These are phyloP conservation scores for Leccinum pachyderme DNA, from an alignment of 1,284 basidiomycete species.

Conservation along the genomic window DNA sequence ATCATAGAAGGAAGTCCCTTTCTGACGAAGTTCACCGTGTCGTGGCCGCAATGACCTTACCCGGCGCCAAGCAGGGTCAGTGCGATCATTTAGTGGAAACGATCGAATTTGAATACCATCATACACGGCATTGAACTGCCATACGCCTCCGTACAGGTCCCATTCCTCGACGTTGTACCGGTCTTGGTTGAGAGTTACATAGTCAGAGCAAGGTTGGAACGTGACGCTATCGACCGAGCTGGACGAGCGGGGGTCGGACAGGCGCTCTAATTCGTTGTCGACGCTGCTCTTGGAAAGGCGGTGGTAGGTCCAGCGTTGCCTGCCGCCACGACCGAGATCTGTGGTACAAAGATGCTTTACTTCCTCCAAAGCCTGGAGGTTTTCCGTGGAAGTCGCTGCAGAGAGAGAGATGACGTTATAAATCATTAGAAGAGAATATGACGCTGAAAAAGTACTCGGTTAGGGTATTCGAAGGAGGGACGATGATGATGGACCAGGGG, in stretches of 20 bases:
- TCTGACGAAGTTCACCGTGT: slow-evolving; percentile 54
- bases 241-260: slow-evolving; percentile 37
- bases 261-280: slow-evolving; percentile 44
- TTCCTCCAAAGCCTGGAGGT: slow-evolving; percentile 49
- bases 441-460: slow-evolving; percentile 4
- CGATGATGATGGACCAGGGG: slow-evolving; percentile 14
- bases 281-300: slow-evolving; percentile 47
- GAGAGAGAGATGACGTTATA: slow-evolving; percentile 40
- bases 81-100: not conserved
- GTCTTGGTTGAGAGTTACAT: slow-evolving; percentile 52
- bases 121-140: slow-evolving; percentile 60
- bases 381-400: slow-evolving; percentile 47
- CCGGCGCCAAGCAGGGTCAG: slow-evolving; percentile 11
- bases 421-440: slow-evolving; percentile 28
- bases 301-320: slow-evolving; percentile 55
- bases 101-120: slow-evolving; percentile 44
- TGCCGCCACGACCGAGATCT: slow-evolving; percentile 55
- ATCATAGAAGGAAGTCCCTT: slow-evolving; percentile 46
- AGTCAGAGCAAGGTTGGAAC: slow-evolving; percentile 59
- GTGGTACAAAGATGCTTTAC: slow-evolving; percentile 53
- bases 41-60: slow-evolving; percentile 59
- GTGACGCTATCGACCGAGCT: slow-evolving; percentile 48
- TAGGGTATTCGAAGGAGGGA: slow-evolving; percentile 10
- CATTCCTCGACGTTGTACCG: slow-evolving; percentile 54
- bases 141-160: slow-evolving; percentile 50